Evolutionary conservation across 2,329 filamentous ascomycete genomes (phyloP), one percentile per base, ranked within the genome.

Genomic region (Exophiala spinifera): DNA sequence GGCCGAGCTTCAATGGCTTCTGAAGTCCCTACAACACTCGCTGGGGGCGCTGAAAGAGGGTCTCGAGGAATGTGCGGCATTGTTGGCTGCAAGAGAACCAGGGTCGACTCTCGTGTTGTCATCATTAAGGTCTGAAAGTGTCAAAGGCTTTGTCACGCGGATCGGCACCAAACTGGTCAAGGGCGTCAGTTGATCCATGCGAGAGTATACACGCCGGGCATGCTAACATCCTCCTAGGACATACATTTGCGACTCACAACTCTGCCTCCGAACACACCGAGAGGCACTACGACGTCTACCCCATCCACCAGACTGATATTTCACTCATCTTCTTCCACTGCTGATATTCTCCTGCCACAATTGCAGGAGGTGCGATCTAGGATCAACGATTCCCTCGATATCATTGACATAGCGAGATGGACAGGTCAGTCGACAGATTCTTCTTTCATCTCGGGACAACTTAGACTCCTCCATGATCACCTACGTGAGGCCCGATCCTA

Each of bases 91-190:
- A 1, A 81, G 86, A 60, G 90, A 95, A 67, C 85, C 87, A 1
- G 91, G 91, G 7, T 91, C 86, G 64, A 99, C 92, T 1, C 82
- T 99, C 23, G 91, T 94, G 25, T 80, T 99, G 62, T 94, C 88
- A 58, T 95, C 91, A 13, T 81, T 87, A 52, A 83, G 91, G 52
- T 92, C 89, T 51, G 94, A 99, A 74, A 84, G 82, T 62, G 85
- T 97, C 59, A 99, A 99, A 71, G 94, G 94, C 15, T 89, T 90
- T 64, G 83, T 97, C 56, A 97, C 92, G 1, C 84, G 94, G 50
- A 84, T 95, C 33, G 94, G 94, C 36, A 89, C 89, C n/a, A 84
- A 87, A 48, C 87, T 99, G 60, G 87, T 95, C 60, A 96, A 95
- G 70, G 92, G 91, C 62, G 89, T 91, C 77, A 64, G 85, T 79